Evolutionary conservation across 129 eudicot species (phyloP), one percentile per base, ranked within the genome.

Genomic region (Saposhnikovia divaricata): DNA sequence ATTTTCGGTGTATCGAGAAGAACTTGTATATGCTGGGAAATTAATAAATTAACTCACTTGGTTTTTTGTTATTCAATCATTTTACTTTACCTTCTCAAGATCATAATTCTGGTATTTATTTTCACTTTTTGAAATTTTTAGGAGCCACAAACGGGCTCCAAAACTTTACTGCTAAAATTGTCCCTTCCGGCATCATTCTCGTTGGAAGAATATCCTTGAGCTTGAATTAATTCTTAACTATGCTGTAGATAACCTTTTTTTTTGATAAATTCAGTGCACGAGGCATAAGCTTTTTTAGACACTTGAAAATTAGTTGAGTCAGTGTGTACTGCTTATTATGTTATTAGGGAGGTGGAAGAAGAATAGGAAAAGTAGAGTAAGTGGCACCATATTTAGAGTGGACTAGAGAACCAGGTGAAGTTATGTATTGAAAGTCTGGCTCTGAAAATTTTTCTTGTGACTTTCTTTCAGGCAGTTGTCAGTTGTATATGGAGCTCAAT

Each of bases 401-500:
- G 55, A 23, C 43, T 51, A 1, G 39, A 4, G 34, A 14, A 31
- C 8, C 69, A 14, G 45, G 25, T 16, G 25, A 51, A 48, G 10
- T 47, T 51, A n/a, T 75, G 0, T 16, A 28, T 8, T 75, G 25
- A 19, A n/a, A 74, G 77, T 44, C 34, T 73, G 37, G 37, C 15
- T n/a, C 72, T 79, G 43, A n/a, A 45, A 9, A 46, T 3, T 18
- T 37, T 39, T 40, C 43, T 16, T 79, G 23, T 47, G 28, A 37
- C 71, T 74, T 55, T 16, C n/a, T 40, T 48, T 82, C 81, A 85
- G 83, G 81, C 15, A 11, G 40, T 40, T 85, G 53, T 73, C 74
- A 38, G n/a, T 69, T 80, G 14, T 27, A 8, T 50, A 82, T 82
- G 88, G 88, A 85, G 38, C 73, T 85, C 68, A 77, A 72, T 76